These are phyloP conservation scores for Gardenia jasminoides DNA, from an alignment of 257 asterid species.

Conservation along the genomic window DNA sequence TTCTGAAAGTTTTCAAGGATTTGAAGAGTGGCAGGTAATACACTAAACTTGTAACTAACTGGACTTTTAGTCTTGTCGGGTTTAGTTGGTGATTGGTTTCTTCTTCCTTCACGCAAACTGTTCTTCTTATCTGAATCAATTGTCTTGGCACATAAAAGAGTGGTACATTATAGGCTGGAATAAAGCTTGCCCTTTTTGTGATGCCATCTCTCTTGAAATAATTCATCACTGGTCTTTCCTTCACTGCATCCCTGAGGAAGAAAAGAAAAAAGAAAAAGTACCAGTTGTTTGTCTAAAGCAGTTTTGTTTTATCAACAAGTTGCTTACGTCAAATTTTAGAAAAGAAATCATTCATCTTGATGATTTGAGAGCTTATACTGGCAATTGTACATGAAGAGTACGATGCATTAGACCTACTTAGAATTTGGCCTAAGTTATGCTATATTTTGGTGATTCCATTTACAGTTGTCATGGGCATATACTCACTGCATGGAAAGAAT, in stretches of 20 bases:
- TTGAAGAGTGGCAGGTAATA: conserved; percentile 74
- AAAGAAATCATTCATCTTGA: too few species aligned
- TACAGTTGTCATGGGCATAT: neutral
- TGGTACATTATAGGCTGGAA: neutral
- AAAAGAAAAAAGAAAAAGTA: neutral
- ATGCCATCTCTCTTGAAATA: too few species aligned
- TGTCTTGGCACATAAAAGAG: too few species aligned
- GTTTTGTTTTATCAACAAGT: neutral
- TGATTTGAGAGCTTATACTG: too few species aligned
- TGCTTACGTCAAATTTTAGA: neutral
- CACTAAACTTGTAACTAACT: neutral
- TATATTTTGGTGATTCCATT: neutral
- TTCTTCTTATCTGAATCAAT: neutral
- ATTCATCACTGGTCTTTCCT: too few species aligned
- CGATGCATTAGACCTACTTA: neutral
- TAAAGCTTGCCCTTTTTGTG: too few species aligned
- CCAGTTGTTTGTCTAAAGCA: too few species aligned
- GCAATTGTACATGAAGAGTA: too few species aligned
- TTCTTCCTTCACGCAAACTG: neutral
- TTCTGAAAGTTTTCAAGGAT: conserved; percentile 68
- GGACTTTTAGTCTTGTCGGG: too few species aligned
- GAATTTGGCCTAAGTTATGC: neutral
- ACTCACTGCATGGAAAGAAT: neutral
- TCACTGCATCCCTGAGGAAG: too few species aligned
- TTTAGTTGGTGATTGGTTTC: neutral